A percentile compares a stretch with the other conserved stretches of the same genome.
These are phyloP conservation scores for Talaromyces amestolkiae DNA, from an alignment of 2,329 filamentous ascomycete genomes.

Conservation along the genomic window DNA sequence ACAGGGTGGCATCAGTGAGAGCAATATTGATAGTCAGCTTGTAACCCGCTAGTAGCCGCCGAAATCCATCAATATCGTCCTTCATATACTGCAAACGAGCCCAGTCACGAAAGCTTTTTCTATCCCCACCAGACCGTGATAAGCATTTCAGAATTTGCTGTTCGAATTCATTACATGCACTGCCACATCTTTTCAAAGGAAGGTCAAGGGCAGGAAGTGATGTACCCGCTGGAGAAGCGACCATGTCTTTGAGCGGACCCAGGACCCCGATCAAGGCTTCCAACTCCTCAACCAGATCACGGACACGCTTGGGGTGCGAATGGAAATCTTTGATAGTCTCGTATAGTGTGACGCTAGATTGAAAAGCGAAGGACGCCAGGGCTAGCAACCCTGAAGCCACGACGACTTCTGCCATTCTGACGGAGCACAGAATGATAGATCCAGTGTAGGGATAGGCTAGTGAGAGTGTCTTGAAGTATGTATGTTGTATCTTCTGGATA, in stretches of 20 bases:
- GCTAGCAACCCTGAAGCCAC: neutral
- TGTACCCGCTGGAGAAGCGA: constrained; percentile 27
- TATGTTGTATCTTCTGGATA: no score
- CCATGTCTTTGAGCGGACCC: constrained; percentile 31
- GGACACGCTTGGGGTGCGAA: constrained; percentile 38
- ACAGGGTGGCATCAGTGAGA: constrained; percentile 43
- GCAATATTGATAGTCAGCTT: constrained; percentile 45
- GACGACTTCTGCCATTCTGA: constrained; percentile 39
- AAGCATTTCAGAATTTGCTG: constrained; percentile 38
- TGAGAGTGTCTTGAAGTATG: no score
- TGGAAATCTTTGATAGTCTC: constrained; percentile 40
- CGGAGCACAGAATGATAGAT: no score
- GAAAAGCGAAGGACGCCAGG: constrained; percentile 43
- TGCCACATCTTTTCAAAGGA: constrained; percentile 43
- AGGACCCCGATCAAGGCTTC: constrained; percentile 41
- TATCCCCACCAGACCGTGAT: constrained; percentile 33
- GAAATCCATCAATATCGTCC: constrained; percentile 45
- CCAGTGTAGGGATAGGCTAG: no score
- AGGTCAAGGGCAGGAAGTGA: constrained; percentile 35
- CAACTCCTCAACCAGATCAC: constrained; percentile 44
- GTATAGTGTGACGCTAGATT: constrained; percentile 40
- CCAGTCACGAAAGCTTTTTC: constrained; percentile 48
- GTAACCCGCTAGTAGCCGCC: constrained; percentile 41
- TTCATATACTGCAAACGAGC: constrained; percentile 47
- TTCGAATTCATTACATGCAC: constrained; percentile 46